Percentiles rank a stretch among this genome's conserved stretches.
Evolutionary conservation across 768 basidiomycete species (phyloP).

Genomic region (Hericium coralloides): DNA sequence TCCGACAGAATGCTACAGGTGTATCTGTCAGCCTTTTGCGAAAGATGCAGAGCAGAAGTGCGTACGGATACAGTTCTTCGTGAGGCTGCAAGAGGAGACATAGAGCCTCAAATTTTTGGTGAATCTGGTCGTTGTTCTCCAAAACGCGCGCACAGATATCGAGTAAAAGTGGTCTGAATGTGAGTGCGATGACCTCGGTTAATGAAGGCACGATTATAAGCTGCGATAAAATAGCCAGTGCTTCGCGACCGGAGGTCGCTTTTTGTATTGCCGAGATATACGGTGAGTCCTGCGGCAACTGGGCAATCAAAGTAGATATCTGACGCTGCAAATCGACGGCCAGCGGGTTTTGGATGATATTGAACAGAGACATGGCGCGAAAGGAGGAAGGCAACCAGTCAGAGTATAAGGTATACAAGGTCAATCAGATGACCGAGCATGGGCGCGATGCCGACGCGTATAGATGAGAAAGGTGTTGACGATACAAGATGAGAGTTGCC

Average conservation of each 20-base stretch:
- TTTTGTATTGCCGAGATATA: not conserved
- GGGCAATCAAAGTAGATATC: not conserved
- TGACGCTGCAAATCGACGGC: not conserved
- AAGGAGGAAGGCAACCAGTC: too few relatives aligned
- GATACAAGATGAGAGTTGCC: too few relatives aligned
- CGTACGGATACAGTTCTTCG: constrained; percentile 66
- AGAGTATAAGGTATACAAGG: too few relatives aligned
- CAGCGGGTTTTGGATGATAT: not conserved
- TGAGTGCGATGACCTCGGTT: constrained; percentile 49
- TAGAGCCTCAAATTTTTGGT: constrained; percentile 50
- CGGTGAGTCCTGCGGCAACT: not conserved
- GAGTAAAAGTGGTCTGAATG: constrained; percentile 69
- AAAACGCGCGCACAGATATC: constrained; percentile 84
- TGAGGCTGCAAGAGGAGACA: constrained; percentile 58
- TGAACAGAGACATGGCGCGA: too few relatives aligned
- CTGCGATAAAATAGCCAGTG: constrained; percentile 38
- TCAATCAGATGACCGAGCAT: too few relatives aligned
- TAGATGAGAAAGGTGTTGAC: too few relatives aligned
- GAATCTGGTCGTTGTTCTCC: constrained; percentile 36
- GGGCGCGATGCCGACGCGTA: too few relatives aligned
- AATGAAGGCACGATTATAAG: constrained; percentile 53
- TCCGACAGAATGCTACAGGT: constrained; percentile 44
- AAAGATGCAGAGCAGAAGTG: constrained; percentile 12
- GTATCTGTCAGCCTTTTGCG: constrained; percentile 5
- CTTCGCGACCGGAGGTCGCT: not conserved